These are phyloP conservation scores for Geranomyces variabilis DNA, from an alignment of 192 early-diverging fungal genomes.

Conservation along the genomic window DNA sequence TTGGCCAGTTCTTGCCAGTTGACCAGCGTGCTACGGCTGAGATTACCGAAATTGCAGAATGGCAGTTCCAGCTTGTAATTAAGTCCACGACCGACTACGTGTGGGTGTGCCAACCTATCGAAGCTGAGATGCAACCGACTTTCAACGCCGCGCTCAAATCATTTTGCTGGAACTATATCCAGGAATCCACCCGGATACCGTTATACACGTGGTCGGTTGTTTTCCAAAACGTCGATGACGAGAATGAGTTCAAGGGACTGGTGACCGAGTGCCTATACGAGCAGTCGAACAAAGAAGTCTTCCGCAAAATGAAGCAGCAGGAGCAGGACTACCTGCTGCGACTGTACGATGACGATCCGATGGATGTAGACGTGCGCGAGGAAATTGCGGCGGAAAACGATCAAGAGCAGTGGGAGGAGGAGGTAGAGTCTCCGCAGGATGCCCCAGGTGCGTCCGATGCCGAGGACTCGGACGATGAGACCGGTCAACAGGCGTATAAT, in stretches of 20 bases:
- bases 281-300: slow-evolving; percentile 62
- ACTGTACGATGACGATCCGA: slow-evolving; percentile 74
- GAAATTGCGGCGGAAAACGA: slow-evolving; percentile 39
- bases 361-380: slow-evolving; percentile 56
- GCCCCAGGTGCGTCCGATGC: slow-evolving; percentile 40
- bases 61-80: slow-evolving; percentile 40
- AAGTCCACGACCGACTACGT: slow-evolving; percentile 20
- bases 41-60: slow-evolving; percentile 33
- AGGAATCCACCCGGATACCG: slow-evolving; percentile 40
- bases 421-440: slow-evolving; percentile 55
- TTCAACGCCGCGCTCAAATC: slow-evolving; percentile 71
- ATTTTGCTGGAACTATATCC: slow-evolving; percentile 85
- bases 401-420: slow-evolving; percentile 40
- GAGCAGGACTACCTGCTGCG: slow-evolving; percentile 78
- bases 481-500: slow-evolving; percentile 26
- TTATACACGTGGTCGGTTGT: slow-evolving; percentile 79
- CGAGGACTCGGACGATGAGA: slow-evolving; percentile 46
- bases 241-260: slow-evolving; percentile 59
- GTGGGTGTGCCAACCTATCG: slow-evolving; percentile 66
- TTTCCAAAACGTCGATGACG: slow-evolving; percentile 57
- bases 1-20: slow-evolving; percentile 39
- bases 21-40: slow-evolving; percentile 26
- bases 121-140: slow-evolving; percentile 76
- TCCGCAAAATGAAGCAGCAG: slow-evolving; percentile 63
- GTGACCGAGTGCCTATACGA: slow-evolving; percentile 81